Base-by-base conservation (phyloP, 2,329 filamentous ascomycete species). In the Neofusicoccum parvum region DNA sequence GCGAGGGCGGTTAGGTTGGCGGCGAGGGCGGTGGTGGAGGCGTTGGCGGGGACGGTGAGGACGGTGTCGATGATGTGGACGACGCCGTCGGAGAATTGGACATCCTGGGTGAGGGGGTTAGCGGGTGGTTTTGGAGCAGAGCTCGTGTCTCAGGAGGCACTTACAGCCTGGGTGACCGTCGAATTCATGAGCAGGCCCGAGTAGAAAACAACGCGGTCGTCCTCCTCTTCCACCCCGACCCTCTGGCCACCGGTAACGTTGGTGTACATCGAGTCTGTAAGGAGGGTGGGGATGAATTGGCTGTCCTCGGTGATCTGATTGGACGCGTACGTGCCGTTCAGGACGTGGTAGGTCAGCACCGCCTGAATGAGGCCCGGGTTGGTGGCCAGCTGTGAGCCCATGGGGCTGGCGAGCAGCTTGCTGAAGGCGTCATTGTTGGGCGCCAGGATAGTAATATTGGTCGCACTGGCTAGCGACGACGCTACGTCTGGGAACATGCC, bases 231-330 rank as follows among this genome's bases (percentile, higher is more conserved):
- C 4, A 79, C 80, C 67, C 86, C 78, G 3, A 89, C 81, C 10
- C 84, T 80, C 72, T 90, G 88, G 1, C 86, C 87, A 39, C 82
- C 85, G 3, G 85, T 86, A 11, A 90, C 82, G 65, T 87, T 88
- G 68, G 83, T 79, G 72, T 83, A 89, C 0, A 79, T 76, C 23
- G 77, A 59, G 68, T 86, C 82, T 17, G 76, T 83, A 63, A 90
- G 76, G 7, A 83, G 72, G 2, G 82, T 84, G 14, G 80, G 80
- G 1, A 81, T 70, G 70, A 86, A 86, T 10, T n/a, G n/a, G 12
- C 10, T 27, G 49, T 72, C 77, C 36, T 77, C 75, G 5, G 73
- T 77, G 64, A 82, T 75, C 3, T 76, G 72, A 5, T 69, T 70
- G 0, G 80, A 72, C 3, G 65, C 69, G 68, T 83, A 81, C 0